phyloP scores from a whole-genome alignment of 371 early-diverging fungal species.

The Apophysomyces variabilis region DNA sequence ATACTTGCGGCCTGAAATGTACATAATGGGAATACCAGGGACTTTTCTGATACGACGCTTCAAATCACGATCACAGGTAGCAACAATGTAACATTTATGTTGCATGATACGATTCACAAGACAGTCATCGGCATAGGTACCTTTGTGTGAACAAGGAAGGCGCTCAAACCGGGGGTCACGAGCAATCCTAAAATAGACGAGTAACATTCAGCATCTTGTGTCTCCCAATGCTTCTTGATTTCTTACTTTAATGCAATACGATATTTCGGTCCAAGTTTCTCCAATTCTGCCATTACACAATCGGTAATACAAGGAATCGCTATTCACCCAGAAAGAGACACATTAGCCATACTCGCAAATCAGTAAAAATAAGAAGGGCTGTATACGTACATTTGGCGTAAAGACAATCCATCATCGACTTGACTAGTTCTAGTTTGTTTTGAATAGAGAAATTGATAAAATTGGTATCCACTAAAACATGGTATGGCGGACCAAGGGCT shows the following conservation, averaged over 20 bases:
- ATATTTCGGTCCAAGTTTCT: slow-evolving; percentile 98
- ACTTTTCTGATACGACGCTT: slow-evolving; percentile 98
- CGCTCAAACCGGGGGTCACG: slow-evolving; percentile 96
- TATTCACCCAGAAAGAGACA: not conserved
- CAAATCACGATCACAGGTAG: slow-evolving; percentile 99
- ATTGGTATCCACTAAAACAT: slow-evolving; percentile 99
- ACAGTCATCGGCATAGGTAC: slow-evolving; percentile 99
- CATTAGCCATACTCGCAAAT: too few species aligned
- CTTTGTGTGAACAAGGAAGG: slow-evolving; percentile 98
- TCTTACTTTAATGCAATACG: slow-evolving; percentile 90
- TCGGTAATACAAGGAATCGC: slow-evolving; percentile 97
- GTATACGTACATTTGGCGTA: slow-evolving; percentile 86
- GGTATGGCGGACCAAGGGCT: slow-evolving; percentile 98
- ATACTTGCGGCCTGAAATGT: slow-evolving; percentile 91
- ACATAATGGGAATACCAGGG: slow-evolving; percentile 99
- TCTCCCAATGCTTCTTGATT: not conserved
- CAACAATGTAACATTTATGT: slow-evolving; percentile 99
- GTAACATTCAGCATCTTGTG: slow-evolving; percentile 14
- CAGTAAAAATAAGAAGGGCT: not conserved
- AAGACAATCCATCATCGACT: slow-evolving; percentile 98
- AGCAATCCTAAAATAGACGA: slow-evolving; percentile 70
- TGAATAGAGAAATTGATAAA: slow-evolving; percentile 99
- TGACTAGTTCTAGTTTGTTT: slow-evolving; percentile 97
- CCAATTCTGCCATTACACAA: slow-evolving; percentile 99
- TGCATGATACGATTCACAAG: slow-evolving; percentile 96